Evolutionary conservation across 495 filamentous ascomycete species (phyloP).

Genomic region (Neurospora sp.): DNA sequence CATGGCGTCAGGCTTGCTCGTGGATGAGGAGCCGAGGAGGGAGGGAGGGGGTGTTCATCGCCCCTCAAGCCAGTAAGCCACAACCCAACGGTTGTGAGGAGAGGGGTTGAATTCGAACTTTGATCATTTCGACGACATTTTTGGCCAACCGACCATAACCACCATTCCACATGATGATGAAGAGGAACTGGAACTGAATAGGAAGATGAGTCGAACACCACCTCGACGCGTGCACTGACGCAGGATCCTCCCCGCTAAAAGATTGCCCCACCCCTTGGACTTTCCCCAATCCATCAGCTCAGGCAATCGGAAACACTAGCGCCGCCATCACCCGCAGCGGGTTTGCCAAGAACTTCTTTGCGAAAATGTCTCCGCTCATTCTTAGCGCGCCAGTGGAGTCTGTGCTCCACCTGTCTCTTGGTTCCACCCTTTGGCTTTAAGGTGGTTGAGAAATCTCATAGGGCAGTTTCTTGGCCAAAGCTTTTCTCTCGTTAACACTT

Average conservation of each 20-base stretch:
- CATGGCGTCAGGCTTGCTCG: not conserved
- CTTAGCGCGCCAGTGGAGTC: not conserved
- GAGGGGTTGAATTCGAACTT: not conserved
- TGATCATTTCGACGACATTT: not conserved
- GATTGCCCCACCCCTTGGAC: not conserved
- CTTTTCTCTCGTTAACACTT: not conserved
- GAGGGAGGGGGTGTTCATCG: not conserved
- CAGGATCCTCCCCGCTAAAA: not conserved
- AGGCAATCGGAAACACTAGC: constrained; percentile 24
- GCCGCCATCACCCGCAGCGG: constrained; percentile 8
- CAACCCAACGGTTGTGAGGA: not conserved
- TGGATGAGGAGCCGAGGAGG: not conserved
- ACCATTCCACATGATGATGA: too few species aligned
- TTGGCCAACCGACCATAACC: not conserved
- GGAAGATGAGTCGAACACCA: not conserved
- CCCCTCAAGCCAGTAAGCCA: not conserved
- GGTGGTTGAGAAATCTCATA: not conserved
- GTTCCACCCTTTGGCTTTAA: not conserved
- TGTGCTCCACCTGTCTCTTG: not conserved
- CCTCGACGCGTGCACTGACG: not conserved
- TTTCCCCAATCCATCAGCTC: not conserved
- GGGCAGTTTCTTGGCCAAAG: not conserved
- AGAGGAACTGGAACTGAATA: not conserved
- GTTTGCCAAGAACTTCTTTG: constrained; percentile 2
- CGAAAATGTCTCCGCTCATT: not conserved